Evolutionary conservation across 1,139 yeast species (phyloP).

Genomic region (Saccharomyces hybrid): DNA sequence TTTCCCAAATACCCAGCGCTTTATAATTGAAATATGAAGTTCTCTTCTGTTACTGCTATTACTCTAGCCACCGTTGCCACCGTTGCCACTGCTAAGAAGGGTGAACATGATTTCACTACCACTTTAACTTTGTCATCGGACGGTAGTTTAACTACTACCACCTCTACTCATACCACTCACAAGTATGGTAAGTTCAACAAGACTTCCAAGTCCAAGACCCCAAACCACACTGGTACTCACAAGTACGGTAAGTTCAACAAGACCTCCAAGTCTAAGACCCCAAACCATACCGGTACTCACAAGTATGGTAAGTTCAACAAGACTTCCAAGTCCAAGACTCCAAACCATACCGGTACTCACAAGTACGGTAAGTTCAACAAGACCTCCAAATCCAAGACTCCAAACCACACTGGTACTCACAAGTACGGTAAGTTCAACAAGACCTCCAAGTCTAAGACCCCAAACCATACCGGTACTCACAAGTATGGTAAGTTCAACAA

Average conservation of each 20-base stretch:
- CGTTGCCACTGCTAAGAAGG: conserved; percentile 23
- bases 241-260: conserved; percentile 46
- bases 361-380: conserved; percentile 43
- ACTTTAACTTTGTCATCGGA: conserved; percentile 17
- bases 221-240: conserved; percentile 38
- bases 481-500: conserved; percentile 39
- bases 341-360: conserved; percentile 36
- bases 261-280: conserved; percentile 35
- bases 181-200: conserved; percentile 45
- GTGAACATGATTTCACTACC: conserved; percentile 14
- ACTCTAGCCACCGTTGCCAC: conserved; percentile 31
- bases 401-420: conserved; percentile 10
- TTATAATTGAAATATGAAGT: conserved; percentile 30
- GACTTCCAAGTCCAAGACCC: conserved; percentile 34
- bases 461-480: conserved; percentile 40
- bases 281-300: conserved; percentile 37
- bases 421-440: conserved; percentile 43
- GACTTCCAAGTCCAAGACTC: conserved; percentile 24
- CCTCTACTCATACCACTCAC: conserved; percentile 38
- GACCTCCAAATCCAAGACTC: conserved; percentile 33
- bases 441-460: conserved; percentile 34
- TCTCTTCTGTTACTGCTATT: conserved; percentile 30
- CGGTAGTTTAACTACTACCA: conserved; percentile 18
- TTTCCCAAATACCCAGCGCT: not conserved
- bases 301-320: conserved; percentile 37